These are phyloP conservation scores for Hirsutella minnesotensis DNA, from an alignment of 2,329 filamentous ascomycete genomes.

Conservation along the genomic window DNA sequence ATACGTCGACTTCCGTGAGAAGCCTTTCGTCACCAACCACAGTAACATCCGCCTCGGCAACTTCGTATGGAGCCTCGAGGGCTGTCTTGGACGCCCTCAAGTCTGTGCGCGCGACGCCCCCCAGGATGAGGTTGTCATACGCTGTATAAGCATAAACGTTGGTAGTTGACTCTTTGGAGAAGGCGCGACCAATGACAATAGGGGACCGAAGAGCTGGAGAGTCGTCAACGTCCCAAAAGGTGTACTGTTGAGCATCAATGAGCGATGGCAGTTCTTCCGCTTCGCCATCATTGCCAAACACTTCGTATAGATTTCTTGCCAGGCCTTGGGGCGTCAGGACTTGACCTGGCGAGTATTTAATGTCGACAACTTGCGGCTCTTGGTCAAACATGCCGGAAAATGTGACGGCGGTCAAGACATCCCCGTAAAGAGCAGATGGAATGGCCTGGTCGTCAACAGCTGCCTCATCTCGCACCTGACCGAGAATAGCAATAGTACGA, in stretches of 20 bases:
- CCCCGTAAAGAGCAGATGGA: constrained; percentile 82
- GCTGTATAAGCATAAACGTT: constrained; percentile 51
- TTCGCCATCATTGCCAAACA: constrained; percentile 42
- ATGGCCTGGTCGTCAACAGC: constrained; percentile 63
- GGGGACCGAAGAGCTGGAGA: constrained; percentile 57
- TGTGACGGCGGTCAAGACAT: constrained; percentile 74
- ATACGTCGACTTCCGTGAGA: constrained; percentile 63
- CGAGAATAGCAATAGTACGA: constrained; percentile 70
- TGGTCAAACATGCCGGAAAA: constrained; percentile 60
- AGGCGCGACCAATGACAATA: constrained; percentile 41
- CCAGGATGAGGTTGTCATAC: constrained; percentile 56
- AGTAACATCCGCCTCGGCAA: constrained; percentile 67
- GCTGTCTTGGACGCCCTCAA: constrained; percentile 73
- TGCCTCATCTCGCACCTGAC: constrained; percentile 67
- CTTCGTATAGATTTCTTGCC: constrained; percentile 35
- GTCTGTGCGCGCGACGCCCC: constrained; percentile 74
- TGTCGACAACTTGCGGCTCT: constrained; percentile 58
- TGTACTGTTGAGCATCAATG: constrained; percentile 65
- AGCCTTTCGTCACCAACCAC: constrained; percentile 73
- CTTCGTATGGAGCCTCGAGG: constrained; percentile 72
- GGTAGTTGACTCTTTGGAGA: constrained; percentile 60
- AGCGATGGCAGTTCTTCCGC: constrained; percentile 27
- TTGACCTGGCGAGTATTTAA: constrained; percentile 75
- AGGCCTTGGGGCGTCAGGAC: constrained; percentile 43
- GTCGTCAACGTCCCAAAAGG: constrained; percentile 84